Evolutionary conservation across 140 eudicot species (phyloP).

Genomic region (Cichorium intybus): DNA sequence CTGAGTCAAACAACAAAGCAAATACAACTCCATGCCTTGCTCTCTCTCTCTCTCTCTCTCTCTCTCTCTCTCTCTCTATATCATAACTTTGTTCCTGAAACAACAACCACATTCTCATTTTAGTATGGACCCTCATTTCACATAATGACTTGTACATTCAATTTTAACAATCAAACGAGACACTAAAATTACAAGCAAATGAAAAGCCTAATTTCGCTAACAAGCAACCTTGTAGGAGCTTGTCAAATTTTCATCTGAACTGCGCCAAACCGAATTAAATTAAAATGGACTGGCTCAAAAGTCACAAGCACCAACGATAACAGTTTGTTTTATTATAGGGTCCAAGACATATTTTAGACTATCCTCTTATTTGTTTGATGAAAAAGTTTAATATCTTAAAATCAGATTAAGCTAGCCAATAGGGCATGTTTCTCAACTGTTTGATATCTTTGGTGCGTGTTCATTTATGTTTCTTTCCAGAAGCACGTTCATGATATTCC

Average conservation of each 20-base stretch:
- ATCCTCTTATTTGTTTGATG: not conserved
- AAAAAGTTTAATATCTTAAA: not conserved
- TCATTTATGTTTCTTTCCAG: not conserved
- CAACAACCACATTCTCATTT: constrained; percentile 26
- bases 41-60: constrained; percentile 21
- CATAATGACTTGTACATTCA: constrained; percentile 6
- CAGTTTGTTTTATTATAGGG: not conserved
- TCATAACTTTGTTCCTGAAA: constrained; percentile 52
- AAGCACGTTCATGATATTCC: not conserved
- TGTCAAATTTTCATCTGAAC: too few relatives aligned
- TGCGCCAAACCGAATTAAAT: not conserved
- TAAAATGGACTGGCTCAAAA: not conserved
- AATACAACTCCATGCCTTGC: constrained; percentile 22
- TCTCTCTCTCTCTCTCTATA: constrained; percentile 28
- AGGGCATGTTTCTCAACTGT: not conserved
- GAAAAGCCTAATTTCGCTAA: constrained; percentile 1
- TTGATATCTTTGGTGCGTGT: not conserved
- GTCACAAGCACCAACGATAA: not conserved
- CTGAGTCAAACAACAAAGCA: constrained; percentile 16
- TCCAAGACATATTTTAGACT: not conserved
- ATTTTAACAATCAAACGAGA: constrained; percentile 6
- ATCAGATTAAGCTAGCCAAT: constrained; percentile 5
- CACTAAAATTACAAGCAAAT: constrained; percentile 4
- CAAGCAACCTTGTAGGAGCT: not conserved
- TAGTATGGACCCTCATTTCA: constrained; percentile 19